Base-by-base conservation (phyloP, 2,329 filamentous ascomycete genomes). In the Colletotrichum agaves region DNA sequence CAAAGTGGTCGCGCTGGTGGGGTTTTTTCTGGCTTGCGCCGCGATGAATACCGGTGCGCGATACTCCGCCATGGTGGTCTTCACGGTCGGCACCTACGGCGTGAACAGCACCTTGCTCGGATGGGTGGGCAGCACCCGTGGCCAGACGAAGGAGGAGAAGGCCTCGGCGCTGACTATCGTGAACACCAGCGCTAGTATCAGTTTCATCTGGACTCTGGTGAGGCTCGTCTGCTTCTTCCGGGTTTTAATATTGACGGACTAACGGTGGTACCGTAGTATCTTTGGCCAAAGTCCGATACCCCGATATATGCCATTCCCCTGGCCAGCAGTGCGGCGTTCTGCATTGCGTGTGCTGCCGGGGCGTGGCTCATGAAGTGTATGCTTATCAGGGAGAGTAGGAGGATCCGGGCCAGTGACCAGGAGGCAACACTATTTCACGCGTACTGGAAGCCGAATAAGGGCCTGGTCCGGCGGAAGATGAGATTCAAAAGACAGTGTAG, bases 71-170 rank as follows among this genome's bases (percentile, higher is more conserved):
- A 76, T 75, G 74, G 71, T 72, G 5, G 77, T 74, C 39, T 76
- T 76, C 27, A 73, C 75, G 6, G 70, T 71, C 2, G 75, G 73
- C 7, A 75, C 77, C 12, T 67, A 63, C 13, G 63, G 56, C 3
- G 79, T 80, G 37, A 80, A 80, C 71, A 74, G 71, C 17, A 74
- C 80, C 37, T 76, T 78, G 19, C 73, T 80, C 0, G 77, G 78
- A 13, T 81, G 78, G 79, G 76, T 77, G 4, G 72, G 72, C 0
- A 72, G 71, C 11, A 78, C 76, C 1, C 79, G 77, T 35, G 78
- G 78, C 2, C 79, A 81, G 63, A 80, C 77, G 0, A 78, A 77
- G 27, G 79, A 81, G 68, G 80, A 80, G 72, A 80, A 79, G 63
- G 78, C 79, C 1, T 74, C 73, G 8, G 73, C 77, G 2, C 65